Evolutionary conservation across 768 basidiomycete genomes (phyloP), one percentile per base, ranked within the genome.

Genomic region (Phlebiopsis flavidoalba): DNA sequence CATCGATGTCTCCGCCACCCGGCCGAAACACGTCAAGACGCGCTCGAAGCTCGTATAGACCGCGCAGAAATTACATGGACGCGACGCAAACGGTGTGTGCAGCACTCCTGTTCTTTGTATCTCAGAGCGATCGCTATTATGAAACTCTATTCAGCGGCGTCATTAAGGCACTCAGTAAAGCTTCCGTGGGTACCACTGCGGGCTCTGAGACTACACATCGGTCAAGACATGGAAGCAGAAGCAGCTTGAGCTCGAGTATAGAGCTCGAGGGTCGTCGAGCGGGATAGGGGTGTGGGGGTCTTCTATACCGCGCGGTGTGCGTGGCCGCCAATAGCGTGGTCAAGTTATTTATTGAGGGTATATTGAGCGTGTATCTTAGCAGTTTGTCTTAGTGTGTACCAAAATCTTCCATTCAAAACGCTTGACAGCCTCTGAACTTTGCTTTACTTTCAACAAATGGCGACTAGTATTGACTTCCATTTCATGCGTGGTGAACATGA

Each of bases 31-130:
- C 37, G 61, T 65, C 11, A 60, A 63, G 54, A 57, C 54, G 11
- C 22, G 46, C 21, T 51, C 59, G 17, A 59, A 63, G 43, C 46
- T 63, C 40, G 49, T n/a, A n/a, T n/a, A 8, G 51, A 58, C 48
- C 52, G 61, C 26, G 64, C n/a, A n/a, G 63, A 52, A 40, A 60
- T 7, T 65, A 63, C 46, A 24, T 62, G 12, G 64, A 65, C 45
- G 61, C 67, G 40, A 64, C 63, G 15, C 63, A 64, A n/a, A 36
- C 50, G 63, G 63, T 64, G 31, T 22, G 63, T 58, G 37, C 37
- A 14, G 40, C 8, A 19, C 19, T 33, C 17, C 7, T 53, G 15
- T 19, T 12, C n/a, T 24, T 33, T 45, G 10, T 19, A 11, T 45
- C 19, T 15, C n/a, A 8, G 31, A 51, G 17, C 19, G 33, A n/a